Evolutionary conservation across 805 yeast genomes (phyloP).

Genomic region (Saccharomycopsis sp.): DNA sequence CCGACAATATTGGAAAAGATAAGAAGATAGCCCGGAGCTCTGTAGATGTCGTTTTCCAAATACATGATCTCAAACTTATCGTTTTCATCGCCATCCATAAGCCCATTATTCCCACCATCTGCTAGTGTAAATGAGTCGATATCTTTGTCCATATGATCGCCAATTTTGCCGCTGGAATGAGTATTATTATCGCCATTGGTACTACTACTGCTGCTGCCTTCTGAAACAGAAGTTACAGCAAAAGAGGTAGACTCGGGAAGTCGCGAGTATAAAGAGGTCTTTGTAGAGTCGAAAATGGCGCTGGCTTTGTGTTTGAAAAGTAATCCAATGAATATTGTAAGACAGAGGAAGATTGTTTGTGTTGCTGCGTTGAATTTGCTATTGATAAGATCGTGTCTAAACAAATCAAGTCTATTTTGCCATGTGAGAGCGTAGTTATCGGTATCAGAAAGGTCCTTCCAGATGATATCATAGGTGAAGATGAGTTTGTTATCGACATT

Average conservation of each 20-base stretch:
- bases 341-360: constrained; percentile 18
- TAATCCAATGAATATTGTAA: constrained; percentile 21
- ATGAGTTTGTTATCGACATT: constrained; percentile 26
- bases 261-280: not conserved
- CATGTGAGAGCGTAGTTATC: constrained; percentile 13
- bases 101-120: not conserved
- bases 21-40: constrained; percentile 8
- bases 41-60: constrained; percentile 12
- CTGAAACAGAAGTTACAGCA: not conserved
- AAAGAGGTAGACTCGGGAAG: not conserved
- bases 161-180: not conserved
- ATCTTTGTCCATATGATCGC: not conserved
- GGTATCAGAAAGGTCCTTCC: constrained; percentile 24
- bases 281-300: not conserved
- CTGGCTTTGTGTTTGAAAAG: not conserved
- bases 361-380: constrained; percentile 19
- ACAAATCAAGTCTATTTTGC: constrained; percentile 22
- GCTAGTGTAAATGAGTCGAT: not conserved
- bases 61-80: not conserved
- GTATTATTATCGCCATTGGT: not conserved
- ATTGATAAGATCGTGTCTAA: constrained; percentile 25
- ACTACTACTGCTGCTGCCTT: not conserved
- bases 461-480: constrained; percentile 26
- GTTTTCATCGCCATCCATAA: not conserved
- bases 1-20: constrained; percentile 13